Percentiles rank a stretch among this genome's conserved stretches.
Conservation (phyloP, 768 basidiomycete genomes). For the Serendipita indica region DNA sequence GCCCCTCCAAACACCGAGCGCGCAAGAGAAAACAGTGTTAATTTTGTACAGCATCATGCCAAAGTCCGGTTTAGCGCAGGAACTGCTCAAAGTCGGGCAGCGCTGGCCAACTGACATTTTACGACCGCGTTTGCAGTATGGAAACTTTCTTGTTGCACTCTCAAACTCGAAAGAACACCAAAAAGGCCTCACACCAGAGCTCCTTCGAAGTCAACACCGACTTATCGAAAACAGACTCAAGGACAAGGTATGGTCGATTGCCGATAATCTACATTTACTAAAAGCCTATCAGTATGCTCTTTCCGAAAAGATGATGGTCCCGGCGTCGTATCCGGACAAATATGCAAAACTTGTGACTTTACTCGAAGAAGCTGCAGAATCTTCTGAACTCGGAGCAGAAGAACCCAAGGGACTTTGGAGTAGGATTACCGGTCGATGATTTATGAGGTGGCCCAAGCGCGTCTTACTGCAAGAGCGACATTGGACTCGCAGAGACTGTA, state of each 20-base stretch:
- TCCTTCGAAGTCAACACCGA: slow-evolving; percentile 44
- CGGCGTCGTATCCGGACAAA: slow-evolving; percentile 56
- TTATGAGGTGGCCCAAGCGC: no score
- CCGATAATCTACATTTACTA: slow-evolving; percentile 8
- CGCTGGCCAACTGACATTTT: slow-evolving; percentile 62
- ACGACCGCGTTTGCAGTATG: slow-evolving; percentile 60
- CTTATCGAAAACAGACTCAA: slow-evolving; percentile 40
- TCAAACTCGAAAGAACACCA: slow-evolving; percentile 37
- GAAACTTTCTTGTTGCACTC: slow-evolving; percentile 51
- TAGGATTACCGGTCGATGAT: no score
- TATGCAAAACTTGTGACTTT: slow-evolving; percentile 48
- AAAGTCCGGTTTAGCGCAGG: slow-evolving; percentile 29
- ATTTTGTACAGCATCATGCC: background rate
- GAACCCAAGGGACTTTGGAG: background rate
- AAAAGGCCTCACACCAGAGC: slow-evolving; percentile 34
- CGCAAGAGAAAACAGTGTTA: background rate
- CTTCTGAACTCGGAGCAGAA: background rate
- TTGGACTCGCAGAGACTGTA: no score
- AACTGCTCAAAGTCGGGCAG: slow-evolving; percentile 40
- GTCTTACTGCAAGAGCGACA: no score
- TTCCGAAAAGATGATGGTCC: slow-evolving; percentile 46
- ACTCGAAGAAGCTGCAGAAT: background rate
- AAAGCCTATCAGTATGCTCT: slow-evolving; percentile 41
- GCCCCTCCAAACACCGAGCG: background rate
- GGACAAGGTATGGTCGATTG: slow-evolving; percentile 32